Evolutionary conservation across 1,139 yeast species (phyloP).

Genomic region (Suhomyces taliae): DNA sequence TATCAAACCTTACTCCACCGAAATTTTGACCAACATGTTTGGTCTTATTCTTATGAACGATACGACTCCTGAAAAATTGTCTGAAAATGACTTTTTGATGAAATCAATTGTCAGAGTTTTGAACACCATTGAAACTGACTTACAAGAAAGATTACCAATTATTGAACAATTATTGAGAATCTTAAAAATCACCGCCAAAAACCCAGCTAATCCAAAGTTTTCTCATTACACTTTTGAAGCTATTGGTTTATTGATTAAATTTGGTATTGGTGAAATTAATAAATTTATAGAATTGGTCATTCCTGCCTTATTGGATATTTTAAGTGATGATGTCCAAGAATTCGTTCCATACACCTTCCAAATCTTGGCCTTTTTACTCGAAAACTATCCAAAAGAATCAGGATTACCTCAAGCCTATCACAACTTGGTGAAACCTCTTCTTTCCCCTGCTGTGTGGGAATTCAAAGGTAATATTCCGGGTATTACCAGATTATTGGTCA

Average conservation of each 20-base stretch:
- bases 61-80: slow-evolving; percentile 78
- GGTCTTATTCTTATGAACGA: slow-evolving; percentile 60
- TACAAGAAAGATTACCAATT: slow-evolving; percentile 44
- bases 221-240: slow-evolving; percentile 90
- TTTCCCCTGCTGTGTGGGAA: slow-evolving; percentile 93
- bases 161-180: slow-evolving; percentile 69
- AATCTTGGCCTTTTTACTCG: slow-evolving; percentile 75
- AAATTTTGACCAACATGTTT: slow-evolving; percentile 65
- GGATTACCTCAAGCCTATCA: slow-evolving; percentile 65
- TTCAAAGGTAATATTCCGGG: slow-evolving; percentile 92
- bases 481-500: slow-evolving; percentile 72
- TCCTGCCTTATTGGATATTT: slow-evolving; percentile 65
- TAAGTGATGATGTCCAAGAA: slow-evolving; percentile 87
- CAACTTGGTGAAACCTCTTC: slow-evolving; percentile 72
- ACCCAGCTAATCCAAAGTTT: slow-evolving; percentile 94
- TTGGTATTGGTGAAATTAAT: slow-evolving; percentile 38
- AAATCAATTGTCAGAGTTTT: slow-evolving; percentile 85
- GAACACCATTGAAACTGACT: slow-evolving; percentile 67
- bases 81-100: slow-evolving; percentile 93
- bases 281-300: slow-evolving; percentile 56
- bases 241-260: slow-evolving; percentile 72
- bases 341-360: slow-evolving; percentile 93
- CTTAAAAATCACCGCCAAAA: slow-evolving; percentile 69
- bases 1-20: slow-evolving; percentile 47
- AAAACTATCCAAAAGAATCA: slow-evolving; percentile 50